Evolutionary conservation across 208 protist genomes (phyloP), one percentile per base, ranked within the genome.

Genomic region (Wallacemonas rigidus): DNA sequence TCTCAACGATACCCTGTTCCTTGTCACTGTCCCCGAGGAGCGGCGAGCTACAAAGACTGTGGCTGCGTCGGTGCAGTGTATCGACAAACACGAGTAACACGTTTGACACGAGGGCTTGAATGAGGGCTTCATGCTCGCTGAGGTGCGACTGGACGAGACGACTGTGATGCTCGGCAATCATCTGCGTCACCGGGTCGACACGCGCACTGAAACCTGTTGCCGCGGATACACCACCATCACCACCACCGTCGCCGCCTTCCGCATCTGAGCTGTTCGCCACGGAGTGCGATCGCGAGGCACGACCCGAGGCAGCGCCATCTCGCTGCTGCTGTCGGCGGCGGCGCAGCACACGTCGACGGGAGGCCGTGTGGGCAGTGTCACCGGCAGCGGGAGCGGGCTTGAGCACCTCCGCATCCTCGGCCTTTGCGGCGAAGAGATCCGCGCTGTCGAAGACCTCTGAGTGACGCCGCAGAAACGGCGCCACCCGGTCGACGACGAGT

Each of bases 71-170:
- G 73, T 94, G 89, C 35, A 91, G 71, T 63, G 80, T 86, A 71
- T 94, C 91, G 43, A 92, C 77, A 67, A 94, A 94, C 17, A 82
- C 75, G 38, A 94, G 80, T 5, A 95, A 68, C 47, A 93, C 50
- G 69, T 94, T 85, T 2, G 83, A 78, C 38, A 92, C 77, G 15
- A 94, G 81, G 2, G 82, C 79, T 53, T 90, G 71, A n/a, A 95
- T 50, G 45, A 90, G 68, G 53, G 85, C 81, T 80, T 92, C 88
- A 64, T 96, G 92, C 57, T 87, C 83, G 69, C 77, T 78, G 7
- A 95, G 62, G 71, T 91, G 90, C 38, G 87, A 76, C 63, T 87
- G 50, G 47, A 95, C 92, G 38, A 95, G 61, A 44, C 74, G 77
- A 26, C 78, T 86, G 82, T 97, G 81, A 43, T 65, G 67, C 40